phyloP scores from a whole-genome alignment of 441 rosid species.

The Capsella rubella region DNA sequence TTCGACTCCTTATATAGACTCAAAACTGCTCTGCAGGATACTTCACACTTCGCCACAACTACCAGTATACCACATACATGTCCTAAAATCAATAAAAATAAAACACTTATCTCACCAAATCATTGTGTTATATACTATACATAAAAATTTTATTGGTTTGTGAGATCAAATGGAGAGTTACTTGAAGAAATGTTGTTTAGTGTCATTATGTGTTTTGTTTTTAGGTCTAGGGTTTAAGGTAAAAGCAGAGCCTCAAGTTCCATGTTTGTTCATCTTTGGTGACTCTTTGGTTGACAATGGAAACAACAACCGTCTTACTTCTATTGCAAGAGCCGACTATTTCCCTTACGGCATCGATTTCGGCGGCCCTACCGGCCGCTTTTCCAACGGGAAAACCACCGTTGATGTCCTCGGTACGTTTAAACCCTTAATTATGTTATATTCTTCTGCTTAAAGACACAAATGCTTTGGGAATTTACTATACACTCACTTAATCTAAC shows the following conservation, averaged over 20 bases:
- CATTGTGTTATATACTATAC: constrained; percentile 18
- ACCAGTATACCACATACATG: background rate
- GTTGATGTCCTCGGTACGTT: constrained; percentile 56
- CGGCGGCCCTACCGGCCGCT: constrained; percentile 64
- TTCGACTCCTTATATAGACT: constrained; percentile 34
- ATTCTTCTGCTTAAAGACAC: constrained; percentile 40
- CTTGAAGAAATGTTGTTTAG: constrained; percentile 45
- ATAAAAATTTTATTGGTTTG: constrained; percentile 13
- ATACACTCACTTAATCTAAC: background rate
- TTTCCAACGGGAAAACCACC: constrained; percentile 64
- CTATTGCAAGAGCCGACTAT: constrained; percentile 64
- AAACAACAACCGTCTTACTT: constrained; percentile 59
- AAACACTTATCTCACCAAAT: constrained; percentile 19
- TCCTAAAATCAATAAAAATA: background rate
- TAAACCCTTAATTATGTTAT: constrained; percentile 40
- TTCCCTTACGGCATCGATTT: constrained; percentile 72
- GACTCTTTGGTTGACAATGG: constrained; percentile 76
- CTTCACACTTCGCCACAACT: constrained; percentile 37
- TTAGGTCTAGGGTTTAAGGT: constrained; percentile 33
- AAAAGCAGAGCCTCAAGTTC: constrained; percentile 52
- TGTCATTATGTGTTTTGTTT: constrained; percentile 31
- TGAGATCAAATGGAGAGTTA: constrained; percentile 48
- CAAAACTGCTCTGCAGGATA: constrained; percentile 22
- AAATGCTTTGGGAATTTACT: constrained; percentile 11
- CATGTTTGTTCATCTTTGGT: constrained; percentile 71